These are phyloP conservation scores for Metarhizium robertsii DNA, from an alignment of 2,329 filamentous ascomycete species.

Conservation along the genomic window DNA sequence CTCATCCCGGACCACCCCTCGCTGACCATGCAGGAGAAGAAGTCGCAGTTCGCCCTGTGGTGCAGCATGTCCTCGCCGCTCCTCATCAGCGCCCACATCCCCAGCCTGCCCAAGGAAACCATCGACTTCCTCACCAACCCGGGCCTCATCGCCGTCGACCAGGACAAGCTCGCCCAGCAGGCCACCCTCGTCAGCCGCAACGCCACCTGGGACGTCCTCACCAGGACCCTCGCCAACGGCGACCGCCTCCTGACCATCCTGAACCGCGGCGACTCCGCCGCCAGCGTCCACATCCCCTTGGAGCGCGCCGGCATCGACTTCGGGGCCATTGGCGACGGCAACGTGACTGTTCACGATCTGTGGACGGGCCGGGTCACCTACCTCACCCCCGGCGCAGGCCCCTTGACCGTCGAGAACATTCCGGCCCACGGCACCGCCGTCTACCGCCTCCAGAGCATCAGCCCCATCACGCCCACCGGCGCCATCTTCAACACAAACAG, in stretches of 20 bases:
- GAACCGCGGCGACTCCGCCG: conserved; percentile 27
- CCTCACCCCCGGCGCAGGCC: conserved; percentile 12
- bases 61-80: conserved; percentile 24
- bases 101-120: conserved; percentile 22
- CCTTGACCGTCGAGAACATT: conserved; percentile 18
- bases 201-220: conserved; percentile 33
- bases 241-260: conserved; percentile 37
- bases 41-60: conserved; percentile 27
- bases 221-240: conserved; percentile 34
- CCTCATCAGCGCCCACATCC: conserved; percentile 29
- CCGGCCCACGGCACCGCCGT: conserved; percentile 30
- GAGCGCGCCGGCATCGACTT: conserved; percentile 25
- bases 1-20: conserved; percentile 26
- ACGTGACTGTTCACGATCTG: conserved; percentile 27
- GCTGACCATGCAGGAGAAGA: conserved; percentile 23
- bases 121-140: conserved; percentile 28
- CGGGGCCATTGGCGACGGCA: conserved; percentile 13
- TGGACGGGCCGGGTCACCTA: conserved; percentile 27
- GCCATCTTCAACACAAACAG: conserved; percentile 40
- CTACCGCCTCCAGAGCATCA: conserved; percentile 26
- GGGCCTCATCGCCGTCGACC: conserved; percentile 31
- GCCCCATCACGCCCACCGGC: conserved; percentile 30
- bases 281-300: conserved; percentile 22
- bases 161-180: conserved; percentile 32
- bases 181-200: conserved; percentile 37